Evolutionary conservation across 495 filamentous ascomycete species (phyloP), one percentile per base, ranked within the genome.

Genomic region (Friedmanniomyces endolithicus): DNA sequence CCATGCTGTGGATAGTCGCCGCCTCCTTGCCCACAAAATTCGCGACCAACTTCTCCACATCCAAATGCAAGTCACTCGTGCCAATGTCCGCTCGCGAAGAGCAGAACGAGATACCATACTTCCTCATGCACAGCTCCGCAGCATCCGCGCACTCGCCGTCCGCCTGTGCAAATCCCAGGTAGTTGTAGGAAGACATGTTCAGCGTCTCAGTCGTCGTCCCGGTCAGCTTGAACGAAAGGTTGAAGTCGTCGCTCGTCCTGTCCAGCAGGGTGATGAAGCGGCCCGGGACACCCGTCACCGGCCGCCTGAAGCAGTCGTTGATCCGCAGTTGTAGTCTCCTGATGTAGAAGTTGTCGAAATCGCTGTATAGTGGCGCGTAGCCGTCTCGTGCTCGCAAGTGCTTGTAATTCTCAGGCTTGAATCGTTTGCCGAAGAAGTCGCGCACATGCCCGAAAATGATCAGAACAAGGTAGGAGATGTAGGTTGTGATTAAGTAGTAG

Each of bases 171-270:
- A 98, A 98, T 25, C 92, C 92, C 7, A 98, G 86, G 62, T 98
- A 98, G 65, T 98, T 98, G 77, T 98, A 98, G 3, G 92, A 98
- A 72, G 89, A 95, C 82, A 98, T 81, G 68, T 98, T 98, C 54
- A 98, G 71, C 0, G 92, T 96, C 66, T 98, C 87, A n/a, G 92
- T 97, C 47, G 79, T 81, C 33, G 87, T 94, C 35, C 94, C 94
- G 11, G 84, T 89, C 62, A 87, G 77, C 63, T 86, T 79, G 74
- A 94, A 98, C 61, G 81, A 79, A 60, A 82, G 76, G 68, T 97
- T 97, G 72, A 87, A 84, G 64, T 97, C 86, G 68, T 88, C 76
- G 0, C 89, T 94, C 35, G 75, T 79, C 56, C 92, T 85, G 67
- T 97, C 89, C 47, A 96, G 74, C 33, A 98, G 73, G 25, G 87